phyloP scores from a whole-genome alignment of 2,329 filamentous ascomycete genomes.

The Aspergillus chevalieri region DNA sequence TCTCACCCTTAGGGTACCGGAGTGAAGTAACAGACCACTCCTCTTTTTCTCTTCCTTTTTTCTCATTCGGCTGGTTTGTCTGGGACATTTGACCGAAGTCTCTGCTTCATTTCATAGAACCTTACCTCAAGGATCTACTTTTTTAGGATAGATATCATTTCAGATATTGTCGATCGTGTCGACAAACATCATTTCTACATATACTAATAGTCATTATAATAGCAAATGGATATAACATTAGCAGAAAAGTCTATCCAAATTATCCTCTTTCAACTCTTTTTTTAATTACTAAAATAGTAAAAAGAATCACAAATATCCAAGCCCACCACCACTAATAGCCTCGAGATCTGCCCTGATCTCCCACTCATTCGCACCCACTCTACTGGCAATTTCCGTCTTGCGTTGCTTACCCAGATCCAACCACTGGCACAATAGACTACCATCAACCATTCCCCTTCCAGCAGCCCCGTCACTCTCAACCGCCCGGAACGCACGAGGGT shows the following conservation, averaged over 20 bases:
- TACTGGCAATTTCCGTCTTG: conserved; percentile 64
- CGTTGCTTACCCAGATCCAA: conserved; percentile 67
- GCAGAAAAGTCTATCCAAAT: conserved; percentile 1
- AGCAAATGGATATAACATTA: conserved; percentile 3
- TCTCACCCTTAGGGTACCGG: too few species aligned
- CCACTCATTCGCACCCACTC: conserved; percentile 63
- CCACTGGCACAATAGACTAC: conserved; percentile 67
- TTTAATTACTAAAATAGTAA: neutral
- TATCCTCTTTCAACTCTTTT: conserved; percentile 3
- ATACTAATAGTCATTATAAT: neutral
- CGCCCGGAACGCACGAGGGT: conserved; percentile 71
- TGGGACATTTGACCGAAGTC: neutral
- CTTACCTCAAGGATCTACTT: neutral
- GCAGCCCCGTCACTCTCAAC: conserved; percentile 44
- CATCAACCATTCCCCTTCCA: conserved; percentile 68
- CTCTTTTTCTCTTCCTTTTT: neutral
- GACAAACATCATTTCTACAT: neutral
- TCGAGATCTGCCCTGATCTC: conserved; percentile 66
- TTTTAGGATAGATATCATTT: too few species aligned
- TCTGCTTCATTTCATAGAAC: neutral
- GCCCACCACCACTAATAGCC: conserved; percentile 56
- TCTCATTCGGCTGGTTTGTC: neutral
- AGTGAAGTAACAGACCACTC: conserved; percentile 1
- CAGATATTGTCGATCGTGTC: too few species aligned
- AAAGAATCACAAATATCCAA: conserved; percentile 40